A percentile compares a stretch with the other conserved stretches of the same genome.
These are phyloP conservation scores for Pseudozyma hubeiensis DNA, from an alignment of 1,284 basidiomycete species.

Conservation along the genomic window DNA sequence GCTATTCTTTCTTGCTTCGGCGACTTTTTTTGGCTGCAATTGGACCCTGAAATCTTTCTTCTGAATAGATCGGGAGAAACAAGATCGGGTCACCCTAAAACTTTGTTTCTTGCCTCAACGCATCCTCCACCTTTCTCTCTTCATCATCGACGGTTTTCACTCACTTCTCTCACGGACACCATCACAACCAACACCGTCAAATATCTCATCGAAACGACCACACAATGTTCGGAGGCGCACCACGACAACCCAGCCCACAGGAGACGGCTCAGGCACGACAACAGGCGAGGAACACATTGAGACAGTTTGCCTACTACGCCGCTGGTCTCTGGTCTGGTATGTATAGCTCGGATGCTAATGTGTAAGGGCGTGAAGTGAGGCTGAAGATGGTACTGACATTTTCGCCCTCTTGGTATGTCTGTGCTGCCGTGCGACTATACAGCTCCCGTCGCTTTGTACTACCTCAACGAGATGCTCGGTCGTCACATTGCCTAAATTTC, in stretches of 20 bases:
- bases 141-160: no score
- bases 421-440: background rate
- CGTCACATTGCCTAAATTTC: slow-evolving; percentile 39
- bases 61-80: no score
- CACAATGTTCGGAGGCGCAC: slow-evolving; percentile 48
- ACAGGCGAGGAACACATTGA: slow-evolving; percentile 33
- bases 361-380: no score
- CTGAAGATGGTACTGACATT: background rate
- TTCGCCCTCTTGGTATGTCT: background rate
- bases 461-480: slow-evolving; percentile 47
- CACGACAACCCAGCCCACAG: slow-evolving; percentile 28
- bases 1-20: no score
- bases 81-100: no score
- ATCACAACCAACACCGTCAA: no score
- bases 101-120: no score
- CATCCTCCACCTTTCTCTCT: no score
- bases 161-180: no score
- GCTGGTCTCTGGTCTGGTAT: slow-evolving; percentile 48
- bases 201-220: no score
- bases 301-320: slow-evolving; percentile 30
- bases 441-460: slow-evolving; percentile 49
- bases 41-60: no score
- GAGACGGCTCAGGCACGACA: slow-evolving; percentile 38
- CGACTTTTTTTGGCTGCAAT: no score
- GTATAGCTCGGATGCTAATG: slow-evolving; percentile 2